Evolutionary conservation across 1,284 basidiomycete genomes (phyloP).

Genomic region (Ganoderma multipileum): DNA sequence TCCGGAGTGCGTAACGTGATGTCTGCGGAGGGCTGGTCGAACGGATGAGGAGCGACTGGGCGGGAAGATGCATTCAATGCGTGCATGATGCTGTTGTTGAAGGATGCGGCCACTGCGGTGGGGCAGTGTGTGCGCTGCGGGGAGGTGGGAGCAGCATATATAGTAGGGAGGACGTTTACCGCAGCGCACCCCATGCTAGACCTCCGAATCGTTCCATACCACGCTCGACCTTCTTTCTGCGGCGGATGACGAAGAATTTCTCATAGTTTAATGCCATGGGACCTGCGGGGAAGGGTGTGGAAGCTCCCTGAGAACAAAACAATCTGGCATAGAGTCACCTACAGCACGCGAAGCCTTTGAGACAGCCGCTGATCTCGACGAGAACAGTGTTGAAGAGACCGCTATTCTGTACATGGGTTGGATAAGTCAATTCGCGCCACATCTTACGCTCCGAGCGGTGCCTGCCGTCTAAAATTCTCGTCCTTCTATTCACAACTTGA

Average conservation of each 20-base stretch:
- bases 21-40: slow-evolving; percentile 1
- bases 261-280: background rate
- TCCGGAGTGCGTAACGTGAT: slow-evolving; percentile 38
- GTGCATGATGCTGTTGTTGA: background rate
- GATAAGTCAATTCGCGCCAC: background rate
- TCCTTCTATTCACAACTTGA: background rate
- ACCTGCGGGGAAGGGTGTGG: background rate
- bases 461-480: background rate
- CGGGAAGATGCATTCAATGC: background rate
- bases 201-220: background rate
- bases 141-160: background rate
- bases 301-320: no score
- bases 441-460: background rate
- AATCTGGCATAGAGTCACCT: no score
- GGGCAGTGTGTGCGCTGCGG: background rate
- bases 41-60: background rate
- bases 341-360: background rate
- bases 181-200: background rate
- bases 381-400: background rate
- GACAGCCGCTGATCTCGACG: background rate
- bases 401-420: background rate
- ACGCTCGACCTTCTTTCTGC: background rate
- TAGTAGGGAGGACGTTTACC: background rate
- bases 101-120: background rate
- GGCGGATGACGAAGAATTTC: background rate